Percentiles rank a stretch among this genome's conserved stretches.
Evolutionary conservation across 305 asterid genomes (phyloP).

Genomic region (Rubia balearica): DNA sequence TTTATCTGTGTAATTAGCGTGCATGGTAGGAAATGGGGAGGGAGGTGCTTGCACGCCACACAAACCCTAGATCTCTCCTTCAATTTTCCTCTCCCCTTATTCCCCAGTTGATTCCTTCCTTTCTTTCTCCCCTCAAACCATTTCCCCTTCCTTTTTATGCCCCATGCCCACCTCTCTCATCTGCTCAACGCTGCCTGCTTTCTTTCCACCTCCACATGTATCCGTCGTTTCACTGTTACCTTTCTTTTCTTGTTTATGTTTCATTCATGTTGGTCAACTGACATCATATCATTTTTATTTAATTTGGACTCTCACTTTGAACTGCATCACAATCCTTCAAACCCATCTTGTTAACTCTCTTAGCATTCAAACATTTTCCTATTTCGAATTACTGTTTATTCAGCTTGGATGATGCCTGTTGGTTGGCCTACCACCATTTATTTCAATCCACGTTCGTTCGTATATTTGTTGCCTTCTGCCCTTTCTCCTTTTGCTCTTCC

Average conservation of each 20-base stretch:
- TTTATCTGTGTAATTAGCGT: constrained; percentile 2
- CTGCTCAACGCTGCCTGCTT: neutral
- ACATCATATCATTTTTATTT: too few relatives aligned
- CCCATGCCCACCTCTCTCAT: neutral
- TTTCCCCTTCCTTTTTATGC: neutral
- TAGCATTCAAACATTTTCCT: constrained; percentile 2
- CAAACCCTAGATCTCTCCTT: constrained; percentile 24
- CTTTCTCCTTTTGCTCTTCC: neutral
- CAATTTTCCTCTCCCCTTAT: constrained; percentile 21
- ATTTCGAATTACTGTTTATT: neutral
- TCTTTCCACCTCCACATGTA: neutral
- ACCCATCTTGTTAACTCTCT: neutral
- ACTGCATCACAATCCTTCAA: too few relatives aligned
- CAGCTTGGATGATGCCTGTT: neutral
- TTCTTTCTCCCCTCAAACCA: neutral
- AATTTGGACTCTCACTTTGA: too few relatives aligned
- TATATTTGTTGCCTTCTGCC: neutral
- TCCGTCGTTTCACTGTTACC: neutral
- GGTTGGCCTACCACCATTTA: neutral
- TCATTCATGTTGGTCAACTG: too few relatives aligned
- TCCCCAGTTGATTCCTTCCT: constrained; percentile 20
- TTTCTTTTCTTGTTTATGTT: neutral
- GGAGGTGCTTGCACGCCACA: constrained; percentile 30
- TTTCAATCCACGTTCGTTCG: neutral
- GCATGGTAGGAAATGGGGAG: constrained; percentile 18